phyloP scores from a whole-genome alignment of 345 rosid species.

The Euclidium syriacum region DNA sequence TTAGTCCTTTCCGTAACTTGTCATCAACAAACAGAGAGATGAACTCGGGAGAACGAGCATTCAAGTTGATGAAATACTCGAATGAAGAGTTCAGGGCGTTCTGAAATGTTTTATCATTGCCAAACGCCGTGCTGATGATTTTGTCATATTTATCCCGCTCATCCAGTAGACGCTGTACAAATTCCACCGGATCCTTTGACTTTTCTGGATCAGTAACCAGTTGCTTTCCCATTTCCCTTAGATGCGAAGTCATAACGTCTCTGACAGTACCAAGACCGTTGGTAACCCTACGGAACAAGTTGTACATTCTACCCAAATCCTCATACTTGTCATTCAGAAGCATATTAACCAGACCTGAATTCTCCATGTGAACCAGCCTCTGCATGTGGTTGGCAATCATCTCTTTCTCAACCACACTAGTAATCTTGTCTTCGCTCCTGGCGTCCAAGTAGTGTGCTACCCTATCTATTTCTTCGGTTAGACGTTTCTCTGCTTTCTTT shows the following conservation, averaged over 20 bases:
- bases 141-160: conserved; percentile 82
- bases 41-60: conserved; percentile 91
- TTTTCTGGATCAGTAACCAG: conserved; percentile 90
- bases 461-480: conserved; percentile 94
- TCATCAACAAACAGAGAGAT: conserved; percentile 94
- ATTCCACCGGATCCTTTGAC: conserved; percentile 91
- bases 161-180: conserved; percentile 90
- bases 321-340: conserved; percentile 87
- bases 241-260: conserved; percentile 89
- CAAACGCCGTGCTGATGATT: conserved; percentile 64
- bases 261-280: conserved; percentile 68
- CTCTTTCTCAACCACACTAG: conserved; percentile 93
- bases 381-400: conserved; percentile 98
- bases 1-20: conserved; percentile 86
- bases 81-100: conserved; percentile 92
- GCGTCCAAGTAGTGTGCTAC: conserved; percentile 86
- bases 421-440: conserved; percentile 87
- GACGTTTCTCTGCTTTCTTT: conserved; percentile 87
- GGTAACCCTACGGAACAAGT: conserved; percentile 73
- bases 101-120: conserved; percentile 89
- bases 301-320: conserved; percentile 91
- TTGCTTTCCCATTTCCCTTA: conserved; percentile 91
- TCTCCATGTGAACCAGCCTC: conserved; percentile 97
- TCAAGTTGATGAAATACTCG: conserved; percentile 87
- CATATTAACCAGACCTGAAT: conserved; percentile 92